These are phyloP conservation scores for Tilletia setariae DNA, from an alignment of 1,284 basidiomycete genomes.

Conservation along the genomic window DNA sequence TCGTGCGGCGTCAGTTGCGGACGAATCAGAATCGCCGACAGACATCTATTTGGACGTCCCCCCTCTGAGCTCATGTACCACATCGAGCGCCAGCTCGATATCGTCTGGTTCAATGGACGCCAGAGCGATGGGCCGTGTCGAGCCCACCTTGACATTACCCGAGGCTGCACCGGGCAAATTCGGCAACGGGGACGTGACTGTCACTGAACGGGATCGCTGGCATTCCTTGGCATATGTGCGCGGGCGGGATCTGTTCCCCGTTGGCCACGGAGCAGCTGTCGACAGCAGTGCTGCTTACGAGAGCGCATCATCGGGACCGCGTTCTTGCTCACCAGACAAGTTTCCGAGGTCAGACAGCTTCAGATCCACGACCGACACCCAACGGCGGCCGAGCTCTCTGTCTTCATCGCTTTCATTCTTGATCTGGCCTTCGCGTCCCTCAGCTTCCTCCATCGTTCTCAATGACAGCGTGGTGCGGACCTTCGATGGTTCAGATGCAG, in stretches of 20 bases:
- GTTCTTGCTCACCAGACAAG: not conserved
- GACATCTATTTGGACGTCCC: not conserved
- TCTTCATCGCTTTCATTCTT: constrained; percentile 10
- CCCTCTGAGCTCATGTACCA: not conserved
- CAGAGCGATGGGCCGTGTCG: not conserved
- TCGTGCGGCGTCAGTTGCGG: not conserved
- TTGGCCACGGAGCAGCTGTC: not conserved
- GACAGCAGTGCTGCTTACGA: not conserved
- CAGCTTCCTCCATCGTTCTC: not conserved
- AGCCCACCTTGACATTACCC: too few relatives aligned
- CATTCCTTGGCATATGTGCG: not conserved
- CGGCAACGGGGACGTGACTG: not conserved
- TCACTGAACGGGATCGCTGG: not conserved
- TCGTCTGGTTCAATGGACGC: not conserved
- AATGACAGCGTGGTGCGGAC: not conserved
- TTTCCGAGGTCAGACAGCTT: not conserved
- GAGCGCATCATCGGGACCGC: not conserved
- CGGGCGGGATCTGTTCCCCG: not conserved
- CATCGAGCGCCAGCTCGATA: not conserved
- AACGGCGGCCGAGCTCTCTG: not conserved
- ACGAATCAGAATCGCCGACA: constrained; percentile 1
- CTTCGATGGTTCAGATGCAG: not conserved
- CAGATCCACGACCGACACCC: not conserved
- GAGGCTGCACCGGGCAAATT: not conserved
- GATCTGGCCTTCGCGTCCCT: not conserved